A percentile compares a stretch with the other conserved stretches of the same genome.
Evolutionary conservation across 2,329 filamentous ascomycete genomes (phyloP).

Genomic region (Massarina eburnea): DNA sequence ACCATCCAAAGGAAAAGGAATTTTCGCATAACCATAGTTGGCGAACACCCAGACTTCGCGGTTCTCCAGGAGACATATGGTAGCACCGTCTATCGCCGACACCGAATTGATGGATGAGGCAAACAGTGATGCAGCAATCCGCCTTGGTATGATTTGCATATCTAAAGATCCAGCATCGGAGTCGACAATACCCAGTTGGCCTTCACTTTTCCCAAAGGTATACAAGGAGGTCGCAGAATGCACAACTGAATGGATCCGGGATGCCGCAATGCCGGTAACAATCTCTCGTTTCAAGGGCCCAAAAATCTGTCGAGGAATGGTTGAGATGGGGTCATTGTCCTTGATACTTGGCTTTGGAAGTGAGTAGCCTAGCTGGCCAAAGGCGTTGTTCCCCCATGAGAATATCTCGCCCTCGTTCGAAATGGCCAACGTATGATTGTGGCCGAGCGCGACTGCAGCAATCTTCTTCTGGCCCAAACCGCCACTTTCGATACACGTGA

Average conservation of each 20-base stretch:
- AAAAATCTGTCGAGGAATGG: constrained; percentile 83
- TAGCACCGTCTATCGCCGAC: constrained; percentile 87
- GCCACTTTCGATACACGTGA: constrained; percentile 77
- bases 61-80: constrained; percentile 80
- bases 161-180: constrained; percentile 91
- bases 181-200: constrained; percentile 91
- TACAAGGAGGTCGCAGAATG: constrained; percentile 80
- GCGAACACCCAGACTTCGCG: constrained; percentile 92
- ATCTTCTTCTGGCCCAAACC: constrained; percentile 73
- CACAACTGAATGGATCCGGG: constrained; percentile 86
- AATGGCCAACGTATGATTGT: constrained; percentile 87
- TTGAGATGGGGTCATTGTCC: constrained; percentile 83
- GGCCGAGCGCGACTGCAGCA: constrained; percentile 77
- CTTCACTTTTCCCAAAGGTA: constrained; percentile 93
- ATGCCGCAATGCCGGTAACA: constrained; percentile 82
- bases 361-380: constrained; percentile 82
- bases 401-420: constrained; percentile 86
- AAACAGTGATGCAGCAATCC: constrained; percentile 84
- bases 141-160: constrained; percentile 77
- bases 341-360: constrained; percentile 67
- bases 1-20: constrained; percentile 77
- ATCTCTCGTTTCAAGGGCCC: constrained; percentile 85
- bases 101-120: constrained; percentile 72
- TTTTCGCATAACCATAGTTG: constrained; percentile 91
- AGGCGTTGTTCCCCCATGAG: constrained; percentile 89